Percentiles rank a stretch among this genome's conserved stretches.
Conservation (phyloP, 805 yeast genomes). For the Candida nemodendra region DNA sequence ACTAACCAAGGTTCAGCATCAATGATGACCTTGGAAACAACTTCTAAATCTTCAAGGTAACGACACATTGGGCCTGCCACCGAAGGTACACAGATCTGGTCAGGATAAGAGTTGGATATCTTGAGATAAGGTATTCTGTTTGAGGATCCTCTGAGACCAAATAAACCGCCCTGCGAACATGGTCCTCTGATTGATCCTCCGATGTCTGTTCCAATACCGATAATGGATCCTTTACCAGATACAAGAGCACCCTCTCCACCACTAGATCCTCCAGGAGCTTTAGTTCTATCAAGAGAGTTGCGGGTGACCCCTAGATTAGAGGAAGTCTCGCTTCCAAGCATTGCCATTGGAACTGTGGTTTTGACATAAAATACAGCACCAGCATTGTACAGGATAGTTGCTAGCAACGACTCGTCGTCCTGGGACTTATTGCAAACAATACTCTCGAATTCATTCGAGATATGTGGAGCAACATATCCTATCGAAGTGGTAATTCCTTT, state of each 20-base stretch:
- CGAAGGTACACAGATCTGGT: conserved; percentile 33
- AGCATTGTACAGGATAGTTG: conserved; percentile 32
- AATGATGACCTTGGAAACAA: conserved; percentile 38
- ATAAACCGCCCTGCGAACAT: conserved; percentile 32
- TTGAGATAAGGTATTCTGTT: conserved; percentile 36
- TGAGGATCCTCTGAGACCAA: conserved; percentile 34
- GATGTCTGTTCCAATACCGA: conserved; percentile 41
- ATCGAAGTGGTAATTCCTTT: conserved; percentile 40
- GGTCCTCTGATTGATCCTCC: conserved; percentile 41
- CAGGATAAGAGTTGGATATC: conserved; percentile 32
- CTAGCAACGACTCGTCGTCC: conserved; percentile 29
- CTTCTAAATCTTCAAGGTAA: conserved; percentile 33
- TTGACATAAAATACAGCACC: conserved; percentile 45
- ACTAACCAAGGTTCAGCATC: conserved; percentile 42
- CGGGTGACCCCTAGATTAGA: conserved; percentile 38
- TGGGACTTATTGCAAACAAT: conserved; percentile 29
- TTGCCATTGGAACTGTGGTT: conserved; percentile 44
- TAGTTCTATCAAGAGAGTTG: conserved; percentile 38
- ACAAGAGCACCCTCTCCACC: conserved; percentile 45
- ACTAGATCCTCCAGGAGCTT: conserved; percentile 44
- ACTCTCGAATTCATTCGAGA: conserved; percentile 28
- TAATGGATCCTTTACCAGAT: conserved; percentile 31
- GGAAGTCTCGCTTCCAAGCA: conserved; percentile 41
- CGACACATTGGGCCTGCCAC: conserved; percentile 38
- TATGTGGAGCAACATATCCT: conserved; percentile 37